These are phyloP conservation scores for Kwoniella europaea DNA, from an alignment of 768 basidiomycete genomes.

Conservation along the genomic window DNA sequence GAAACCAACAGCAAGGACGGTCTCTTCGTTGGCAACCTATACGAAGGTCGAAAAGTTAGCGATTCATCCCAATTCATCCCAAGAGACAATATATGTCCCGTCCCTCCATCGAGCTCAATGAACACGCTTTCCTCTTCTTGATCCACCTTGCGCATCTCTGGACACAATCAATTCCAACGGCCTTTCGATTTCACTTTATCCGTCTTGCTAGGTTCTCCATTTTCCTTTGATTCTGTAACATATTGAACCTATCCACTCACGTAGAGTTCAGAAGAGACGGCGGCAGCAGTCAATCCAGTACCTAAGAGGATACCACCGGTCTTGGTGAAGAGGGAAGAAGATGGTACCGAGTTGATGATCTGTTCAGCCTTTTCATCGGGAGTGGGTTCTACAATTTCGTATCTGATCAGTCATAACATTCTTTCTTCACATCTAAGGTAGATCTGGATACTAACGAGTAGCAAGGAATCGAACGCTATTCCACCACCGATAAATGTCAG, in stretches of 20 bases:
- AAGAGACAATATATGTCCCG: too few species aligned
- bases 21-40: constrained; percentile 87
- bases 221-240: neutral
- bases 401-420: neutral
- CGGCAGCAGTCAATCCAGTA: constrained; percentile 83
- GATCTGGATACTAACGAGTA: constrained; percentile 26
- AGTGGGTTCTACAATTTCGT: constrained; percentile 62
- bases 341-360: constrained; percentile 84
- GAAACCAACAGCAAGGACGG: constrained; percentile 82
- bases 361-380: constrained; percentile 86
- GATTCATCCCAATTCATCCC: neutral
- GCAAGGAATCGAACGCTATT: constrained; percentile 34
- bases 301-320: constrained; percentile 90
- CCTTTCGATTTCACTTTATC: neutral
- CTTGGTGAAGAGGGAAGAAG: constrained; percentile 82
- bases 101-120: too few species aligned
- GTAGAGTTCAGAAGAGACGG: constrained; percentile 96
- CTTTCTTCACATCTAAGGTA: neutral
- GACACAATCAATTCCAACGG: neutral
- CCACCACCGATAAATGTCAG: neutral
- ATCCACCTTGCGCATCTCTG: constrained; percentile 1
- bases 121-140: neutral
- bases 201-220: neutral
- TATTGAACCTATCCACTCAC: constrained; percentile 56
- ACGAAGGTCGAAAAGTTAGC: neutral